Evolutionary conservation across 1,284 basidiomycete genomes (phyloP), one percentile per base, ranked within the genome.

Genomic region (Gymnopus androsaceus): DNA sequence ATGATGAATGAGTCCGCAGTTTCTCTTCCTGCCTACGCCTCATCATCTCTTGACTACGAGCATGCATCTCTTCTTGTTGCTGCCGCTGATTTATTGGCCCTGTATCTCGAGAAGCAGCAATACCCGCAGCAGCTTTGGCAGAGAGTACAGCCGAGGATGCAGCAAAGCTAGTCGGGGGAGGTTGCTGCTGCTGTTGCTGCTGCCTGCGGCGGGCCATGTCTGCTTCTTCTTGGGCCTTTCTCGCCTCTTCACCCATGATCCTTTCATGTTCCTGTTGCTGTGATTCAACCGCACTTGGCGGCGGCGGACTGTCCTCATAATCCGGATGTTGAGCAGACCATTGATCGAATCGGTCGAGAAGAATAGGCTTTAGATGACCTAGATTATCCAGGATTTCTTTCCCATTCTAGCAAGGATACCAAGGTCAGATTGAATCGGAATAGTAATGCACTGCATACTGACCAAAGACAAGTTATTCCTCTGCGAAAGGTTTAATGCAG

Each of bases 371-470:
- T 42, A 84, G 70, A 31, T 77, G 71, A 31, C 75, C 68, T 15
- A 84, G 76, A 58, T 73, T 72, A 58, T 75, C 72, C 31, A 89
- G 74, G 51, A 88, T 87, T 55, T 86, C 80, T 67, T 87, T 82
- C 11, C 87, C 87, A 57, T 89, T 88, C 87, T 89, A 58, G 51
- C 36, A 54, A 55, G 14, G 28, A 51, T 51, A 37, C 11, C 33
- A 19, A 19, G 40, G 14, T 23, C 5, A 5, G 21, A 12, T 63
- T 60, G 27, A 63, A 52, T 31, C 50, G 41, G 27, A 52, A 36
- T 23, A 33, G 19, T 45, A 28, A 31, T 17, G 50, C 23, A 46
- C 42, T 45, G 51, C 34, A n/a, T 28, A 36, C 83, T 67, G 63
- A 85, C 83, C 75, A 80, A 65, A 12, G 71, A 74, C 34, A 85